Conservation (phyloP, 179 eudicot species). For the Monotropa hypopitys region DNA sequence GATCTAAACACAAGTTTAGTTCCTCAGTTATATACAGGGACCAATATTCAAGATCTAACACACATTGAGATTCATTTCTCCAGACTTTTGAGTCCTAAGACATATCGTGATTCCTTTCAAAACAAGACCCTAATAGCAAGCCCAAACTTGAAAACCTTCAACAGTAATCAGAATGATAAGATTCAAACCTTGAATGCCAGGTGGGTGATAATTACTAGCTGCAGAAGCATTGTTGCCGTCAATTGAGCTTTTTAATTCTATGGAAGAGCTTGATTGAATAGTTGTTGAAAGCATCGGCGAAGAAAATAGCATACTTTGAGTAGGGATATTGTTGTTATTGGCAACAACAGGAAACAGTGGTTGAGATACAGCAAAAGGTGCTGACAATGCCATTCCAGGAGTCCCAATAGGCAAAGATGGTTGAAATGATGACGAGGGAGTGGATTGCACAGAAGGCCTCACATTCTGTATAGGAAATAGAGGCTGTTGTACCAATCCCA, state of each 20-base stretch:
- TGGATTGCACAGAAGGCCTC: slow-evolving; percentile 35
- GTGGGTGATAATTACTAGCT: slow-evolving; percentile 34
- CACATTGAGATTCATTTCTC: neutral
- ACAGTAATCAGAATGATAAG: neutral
- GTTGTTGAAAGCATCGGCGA: slow-evolving; percentile 38
- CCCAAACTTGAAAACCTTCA: neutral
- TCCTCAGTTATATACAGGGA: neutral
- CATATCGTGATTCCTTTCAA: neutral
- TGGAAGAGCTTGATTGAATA: slow-evolving; percentile 26
- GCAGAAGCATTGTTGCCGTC: slow-evolving; percentile 22
- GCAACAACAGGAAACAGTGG: slow-evolving; percentile 85
- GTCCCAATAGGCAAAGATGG: slow-evolving; percentile 37
- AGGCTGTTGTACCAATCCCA: slow-evolving; percentile 64
- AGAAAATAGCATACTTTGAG: slow-evolving; percentile 36
- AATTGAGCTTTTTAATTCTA: slow-evolving; percentile 23
- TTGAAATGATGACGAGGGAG: slow-evolving; percentile 38
- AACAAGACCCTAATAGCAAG: neutral
- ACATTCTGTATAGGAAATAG: slow-evolving; percentile 73
- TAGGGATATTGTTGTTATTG: slow-evolving; percentile 26
- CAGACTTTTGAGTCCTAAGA: neutral
- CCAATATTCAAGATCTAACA: neutral
- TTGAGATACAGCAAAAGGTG: slow-evolving; percentile 63
- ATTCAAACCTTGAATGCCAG: slow-evolving; percentile 48
- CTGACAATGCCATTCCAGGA: slow-evolving; percentile 32
- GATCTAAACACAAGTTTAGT: neutral